Base-by-base conservation (phyloP, 2,329 filamentous ascomycete species). In the Talaromyces sp. region DNA sequence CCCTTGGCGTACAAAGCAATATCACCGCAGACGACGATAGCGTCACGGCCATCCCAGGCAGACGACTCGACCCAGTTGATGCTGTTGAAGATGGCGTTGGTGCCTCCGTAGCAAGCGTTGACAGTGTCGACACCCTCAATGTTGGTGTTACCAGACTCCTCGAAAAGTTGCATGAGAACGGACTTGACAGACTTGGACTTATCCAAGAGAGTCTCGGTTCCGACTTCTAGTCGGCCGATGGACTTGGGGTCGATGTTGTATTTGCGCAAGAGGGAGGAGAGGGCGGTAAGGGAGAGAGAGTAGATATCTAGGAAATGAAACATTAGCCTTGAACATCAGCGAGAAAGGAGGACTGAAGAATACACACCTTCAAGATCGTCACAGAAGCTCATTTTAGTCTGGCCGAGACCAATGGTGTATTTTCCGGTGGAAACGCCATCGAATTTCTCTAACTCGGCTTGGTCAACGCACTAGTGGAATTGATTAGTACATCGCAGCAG, bases 121-220 rank as follows among this genome's bases (percentile, higher is more conserved):
- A 93, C 80, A 64, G 89, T 92, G 80, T 94, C 91, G 61, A 93
- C 86, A 78, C 91, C 91, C 82, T 94, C 91, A 67, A 94, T 83
- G 82, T 90, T 93, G 82, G 88, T 90, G 83, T 94, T 94, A 72
- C 90, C 89, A 61, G 77, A 78, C 39, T 81, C 75, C 75, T 89
- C 86, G 73, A 94, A 93, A 54, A 94, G 85, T 83, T 93, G 91
- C 91, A 94, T 94, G 70, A 94, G 82, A 68, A 94, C 90, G 35
- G 90, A 90, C 86, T 94, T 94, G 82, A 93, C 91, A 54, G 91
- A 93, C 85, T 94, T 94, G 77, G 91, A 93, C 84, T 94, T 94
- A 86, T 94, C 91, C 74, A 94, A 83, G 64, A 94, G 83, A 69
- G 91, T 94, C 85, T 94, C 91, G 63, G 91, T 94, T 74, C 91